Evolutionary conservation across 2,329 filamentous ascomycete species (phyloP).

Genomic region (Aspergillus alliaceus): DNA sequence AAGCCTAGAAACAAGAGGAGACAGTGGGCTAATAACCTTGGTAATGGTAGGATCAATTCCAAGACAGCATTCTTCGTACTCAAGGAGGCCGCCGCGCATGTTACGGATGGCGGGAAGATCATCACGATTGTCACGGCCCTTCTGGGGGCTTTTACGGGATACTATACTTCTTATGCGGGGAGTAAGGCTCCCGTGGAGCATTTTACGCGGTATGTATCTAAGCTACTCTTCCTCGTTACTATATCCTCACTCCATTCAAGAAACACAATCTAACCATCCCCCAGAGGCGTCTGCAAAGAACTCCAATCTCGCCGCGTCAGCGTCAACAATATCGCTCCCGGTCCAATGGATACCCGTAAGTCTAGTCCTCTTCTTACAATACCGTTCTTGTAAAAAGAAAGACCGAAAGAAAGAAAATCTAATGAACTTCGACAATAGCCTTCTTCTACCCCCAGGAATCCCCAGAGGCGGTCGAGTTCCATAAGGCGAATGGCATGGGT

Average conservation of each 20-base stretch:
- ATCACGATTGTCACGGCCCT: conserved; percentile 49
- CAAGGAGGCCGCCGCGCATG: conserved; percentile 44
- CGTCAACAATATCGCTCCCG: conserved; percentile 55
- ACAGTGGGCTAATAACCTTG: background rate
- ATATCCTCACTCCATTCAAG: background rate
- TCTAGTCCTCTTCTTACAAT: background rate
- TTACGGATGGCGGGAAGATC: conserved; percentile 49
- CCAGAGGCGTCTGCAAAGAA: conserved; percentile 54
- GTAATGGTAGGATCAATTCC: conserved; percentile 43
- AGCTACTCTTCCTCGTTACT: background rate
- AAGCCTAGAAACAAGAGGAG: no score
- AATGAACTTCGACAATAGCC: no score
- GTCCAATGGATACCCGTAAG: conserved; percentile 55
- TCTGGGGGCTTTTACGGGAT: conserved; percentile 48
- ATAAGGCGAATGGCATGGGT: conserved; percentile 47
- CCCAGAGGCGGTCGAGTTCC: conserved; percentile 44
- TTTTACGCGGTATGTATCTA: conserved; percentile 49
- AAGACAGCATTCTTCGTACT: conserved; percentile 49
- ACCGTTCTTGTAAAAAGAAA: background rate
- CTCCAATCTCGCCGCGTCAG: conserved; percentile 52
- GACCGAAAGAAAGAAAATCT: no score
- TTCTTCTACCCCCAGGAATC: conserved; percentile 50
- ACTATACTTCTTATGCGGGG: conserved; percentile 49
- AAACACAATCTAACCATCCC: background rate
- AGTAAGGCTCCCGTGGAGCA: conserved; percentile 62